Percentiles rank a stretch among this genome's conserved stretches.
These are phyloP conservation scores for Triticum urartu DNA, from an alignment of 176 grass and related monocot species.

Conservation along the genomic window DNA sequence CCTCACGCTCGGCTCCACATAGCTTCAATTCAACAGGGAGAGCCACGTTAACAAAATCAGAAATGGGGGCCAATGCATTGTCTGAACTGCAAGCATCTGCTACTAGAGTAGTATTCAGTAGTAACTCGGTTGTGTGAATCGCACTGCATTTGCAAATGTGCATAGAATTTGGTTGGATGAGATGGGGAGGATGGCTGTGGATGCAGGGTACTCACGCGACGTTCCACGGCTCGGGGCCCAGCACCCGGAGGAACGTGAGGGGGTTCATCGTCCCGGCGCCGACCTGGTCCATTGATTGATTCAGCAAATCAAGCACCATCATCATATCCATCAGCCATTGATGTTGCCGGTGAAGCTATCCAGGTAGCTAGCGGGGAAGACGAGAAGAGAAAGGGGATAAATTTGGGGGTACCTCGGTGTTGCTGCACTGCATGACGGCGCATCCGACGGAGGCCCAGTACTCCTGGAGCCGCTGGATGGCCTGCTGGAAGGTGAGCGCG, in stretches of 20 bases:
- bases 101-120: neutral
- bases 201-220: slow-evolving; percentile 65
- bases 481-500: slow-evolving; percentile 89
- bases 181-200: too few species aligned
- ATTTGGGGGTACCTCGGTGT: slow-evolving; percentile 60
- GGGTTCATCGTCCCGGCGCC: slow-evolving; percentile 98
- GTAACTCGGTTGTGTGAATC: neutral
- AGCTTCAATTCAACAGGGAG: slow-evolving; percentile 42
- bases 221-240: slow-evolving; percentile 95
- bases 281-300: slow-evolving; percentile 42
- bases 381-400: neutral
- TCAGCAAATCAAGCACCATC: neutral
- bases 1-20: slow-evolving; percentile 89
- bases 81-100: neutral
- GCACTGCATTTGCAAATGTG: neutral
- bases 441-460: slow-evolving; percentile 97
- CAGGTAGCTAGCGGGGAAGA: too few species aligned
- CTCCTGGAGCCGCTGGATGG: slow-evolving; percentile 97
- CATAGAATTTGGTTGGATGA: neutral
- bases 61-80: neutral
- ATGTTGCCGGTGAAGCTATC: neutral
- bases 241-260: slow-evolving; percentile 81
- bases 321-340: neutral
- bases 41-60: neutral
- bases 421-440: slow-evolving; percentile 96